phyloP scores from a whole-genome alignment of 176 grass and related monocot genomes.

The Juncus effusus region DNA sequence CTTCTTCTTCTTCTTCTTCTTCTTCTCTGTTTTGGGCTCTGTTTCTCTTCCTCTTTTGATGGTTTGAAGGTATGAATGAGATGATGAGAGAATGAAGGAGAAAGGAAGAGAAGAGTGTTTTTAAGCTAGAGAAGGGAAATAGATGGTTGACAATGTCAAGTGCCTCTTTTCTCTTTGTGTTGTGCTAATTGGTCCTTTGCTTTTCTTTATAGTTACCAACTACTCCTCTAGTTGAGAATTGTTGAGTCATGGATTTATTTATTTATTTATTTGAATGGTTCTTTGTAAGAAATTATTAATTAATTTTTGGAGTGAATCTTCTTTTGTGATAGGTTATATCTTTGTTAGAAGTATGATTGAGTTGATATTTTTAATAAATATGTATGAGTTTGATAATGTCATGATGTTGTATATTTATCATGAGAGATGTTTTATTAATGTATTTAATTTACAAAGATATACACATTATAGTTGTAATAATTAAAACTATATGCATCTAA shows the following conservation, averaged over 20 bases:
- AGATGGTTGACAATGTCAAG: slow-evolving; percentile 22
- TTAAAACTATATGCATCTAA: no score
- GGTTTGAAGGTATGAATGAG: slow-evolving; percentile 13
- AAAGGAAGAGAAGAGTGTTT: not conserved
- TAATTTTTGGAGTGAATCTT: no score
- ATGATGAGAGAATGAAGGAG: not conserved
- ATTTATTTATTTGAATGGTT: not conserved
- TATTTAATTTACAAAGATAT: no score
- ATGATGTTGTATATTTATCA: no score
- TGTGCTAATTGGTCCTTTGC: not conserved
- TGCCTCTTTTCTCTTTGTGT: slow-evolving; percentile 7
- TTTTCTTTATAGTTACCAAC: slow-evolving; percentile 15
- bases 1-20: slow-evolving; percentile 9
- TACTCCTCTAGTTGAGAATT: slow-evolving; percentile 2
- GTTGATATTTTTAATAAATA: no score
- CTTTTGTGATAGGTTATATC: no score
- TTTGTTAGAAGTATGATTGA: no score
- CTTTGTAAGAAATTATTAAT: not conserved
- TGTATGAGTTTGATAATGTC: no score
- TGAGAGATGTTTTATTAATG: no score
- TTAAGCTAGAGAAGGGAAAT: slow-evolving; percentile 21
- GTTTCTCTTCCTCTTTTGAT: slow-evolving; percentile 6
- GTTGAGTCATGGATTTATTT: not conserved
- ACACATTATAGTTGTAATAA: no score
- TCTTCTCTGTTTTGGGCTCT: slow-evolving; percentile 1